These are phyloP conservation scores for Perkinsus marinus DNA, from an alignment of 169 alveolate species.

Conservation along the genomic window DNA sequence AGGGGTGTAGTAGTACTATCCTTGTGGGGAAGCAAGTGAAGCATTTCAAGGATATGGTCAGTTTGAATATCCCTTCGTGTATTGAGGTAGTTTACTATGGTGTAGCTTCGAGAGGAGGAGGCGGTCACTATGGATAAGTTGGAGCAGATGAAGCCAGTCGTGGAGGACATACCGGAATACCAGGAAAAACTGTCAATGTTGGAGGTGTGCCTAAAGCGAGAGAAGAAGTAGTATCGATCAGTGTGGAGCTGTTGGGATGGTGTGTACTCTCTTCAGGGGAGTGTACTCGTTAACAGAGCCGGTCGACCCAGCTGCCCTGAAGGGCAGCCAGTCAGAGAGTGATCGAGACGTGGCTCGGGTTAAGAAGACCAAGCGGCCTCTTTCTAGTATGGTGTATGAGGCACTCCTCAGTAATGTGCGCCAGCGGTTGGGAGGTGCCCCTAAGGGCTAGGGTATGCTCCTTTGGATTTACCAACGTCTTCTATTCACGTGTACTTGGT, in stretches of 20 bases:
- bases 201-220: background rate
- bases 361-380: background rate
- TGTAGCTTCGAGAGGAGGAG: background rate
- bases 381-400: background rate
- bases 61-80: background rate
- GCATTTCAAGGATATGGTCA: background rate
- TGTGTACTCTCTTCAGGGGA: background rate
- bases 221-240: background rate
- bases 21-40: background rate
- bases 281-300: background rate
- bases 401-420: background rate
- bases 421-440: background rate
- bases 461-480: background rate
- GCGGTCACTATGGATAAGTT: background rate
- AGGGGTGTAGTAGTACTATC: constrained; percentile 61
- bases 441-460: background rate
- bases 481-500: background rate
- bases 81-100: background rate
- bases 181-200: background rate
- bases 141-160: background rate
- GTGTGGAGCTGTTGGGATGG: background rate
- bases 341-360: background rate
- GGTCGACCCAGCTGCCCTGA: background rate
- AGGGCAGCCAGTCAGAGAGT: background rate
- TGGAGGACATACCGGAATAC: background rate